These are phyloP conservation scores for Talaromyces sp. DNA, from an alignment of 2,329 filamentous ascomycete genomes.

Conservation along the genomic window DNA sequence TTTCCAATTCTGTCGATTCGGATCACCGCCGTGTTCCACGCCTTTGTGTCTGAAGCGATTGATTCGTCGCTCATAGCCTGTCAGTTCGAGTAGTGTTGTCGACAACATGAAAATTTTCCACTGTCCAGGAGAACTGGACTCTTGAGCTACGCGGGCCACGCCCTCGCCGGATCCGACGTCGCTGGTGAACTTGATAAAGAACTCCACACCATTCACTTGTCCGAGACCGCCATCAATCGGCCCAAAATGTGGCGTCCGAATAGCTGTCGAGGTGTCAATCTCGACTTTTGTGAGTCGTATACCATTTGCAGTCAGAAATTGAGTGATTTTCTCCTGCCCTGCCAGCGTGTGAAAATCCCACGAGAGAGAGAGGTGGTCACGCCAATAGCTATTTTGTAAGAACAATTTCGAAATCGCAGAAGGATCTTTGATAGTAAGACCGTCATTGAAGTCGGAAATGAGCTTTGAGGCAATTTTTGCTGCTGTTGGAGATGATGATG, in stretches of 20 bases:
- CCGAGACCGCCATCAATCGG: slow-evolving; percentile 49
- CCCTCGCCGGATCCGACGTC: slow-evolving; percentile 56
- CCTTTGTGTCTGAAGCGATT: slow-evolving; percentile 53
- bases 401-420: slow-evolving; percentile 45
- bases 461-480: slow-evolving; percentile 35
- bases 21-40: slow-evolving; percentile 53
- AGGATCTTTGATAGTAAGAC: slow-evolving; percentile 35
- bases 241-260: slow-evolving; percentile 44
- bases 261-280: slow-evolving; percentile 46
- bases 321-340: slow-evolving; percentile 40
- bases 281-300: slow-evolving; percentile 45
- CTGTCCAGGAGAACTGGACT: slow-evolving; percentile 26
- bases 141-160: slow-evolving; percentile 50
- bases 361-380: slow-evolving; percentile 56
- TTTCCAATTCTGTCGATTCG: slow-evolving; percentile 58
- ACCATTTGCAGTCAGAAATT: slow-evolving; percentile 33
- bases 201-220: slow-evolving; percentile 53
- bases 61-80: slow-evolving; percentile 51
- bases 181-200: slow-evolving; percentile 56
- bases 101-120: slow-evolving; percentile 66
- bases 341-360: slow-evolving; percentile 58
- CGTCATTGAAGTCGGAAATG: slow-evolving; percentile 40
- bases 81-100: slow-evolving; percentile 56
- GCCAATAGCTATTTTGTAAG: slow-evolving; percentile 53
- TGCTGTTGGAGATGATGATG: slow-evolving; percentile 37